Evolutionary conservation across 495 filamentous ascomycete species (phyloP), one percentile per base, ranked within the genome.

Genomic region (Penicillium goetzii): DNA sequence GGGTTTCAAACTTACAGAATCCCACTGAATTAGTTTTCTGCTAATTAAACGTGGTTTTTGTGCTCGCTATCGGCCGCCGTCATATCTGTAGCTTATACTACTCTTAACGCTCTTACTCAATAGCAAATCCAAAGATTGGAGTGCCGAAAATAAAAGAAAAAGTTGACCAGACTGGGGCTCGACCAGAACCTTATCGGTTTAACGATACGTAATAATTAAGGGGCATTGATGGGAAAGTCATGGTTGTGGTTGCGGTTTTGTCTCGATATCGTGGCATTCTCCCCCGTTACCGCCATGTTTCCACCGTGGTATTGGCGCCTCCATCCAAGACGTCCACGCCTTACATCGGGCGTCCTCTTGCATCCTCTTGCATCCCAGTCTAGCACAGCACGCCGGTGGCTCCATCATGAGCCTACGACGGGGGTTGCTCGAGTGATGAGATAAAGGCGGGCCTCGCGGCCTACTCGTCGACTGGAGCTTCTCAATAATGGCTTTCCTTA

Each of bases 181-280:
- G 45, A 49, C 45, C 23, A 49, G 45, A 11, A 47, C 43, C 43
- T 47, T 47, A 25, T 47, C 43, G 43, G 43, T 47, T 47, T 47
- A 47, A 47, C 43, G 19, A 47, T 25, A 47, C 43, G 43, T 47
- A 19, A 47, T 23, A 45, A 45, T 23, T 40, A 40, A 17, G 40
- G 40, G 4, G 40, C 8, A 43, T 43, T 17, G 17, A 43, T 43
- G 40, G 40, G 19, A 43, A 43, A 43, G 40, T 43, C 40, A 43
- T 17, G 40, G 40, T 43, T 43, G 40, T 40, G 38, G 12, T 14
- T 40, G 38, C 38, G 15, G 14, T 40, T n/a, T 40, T 15, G 38
- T 17, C 38, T 3, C 38, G 38, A 40, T 40, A 40, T 14, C 38
- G 38, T 40, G 38, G 38, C 38, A 40, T 40, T 40, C 38, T 40